phyloP scores from a whole-genome alignment of 2,329 filamentous ascomycete species.

The Aspergillus phoenicis region DNA sequence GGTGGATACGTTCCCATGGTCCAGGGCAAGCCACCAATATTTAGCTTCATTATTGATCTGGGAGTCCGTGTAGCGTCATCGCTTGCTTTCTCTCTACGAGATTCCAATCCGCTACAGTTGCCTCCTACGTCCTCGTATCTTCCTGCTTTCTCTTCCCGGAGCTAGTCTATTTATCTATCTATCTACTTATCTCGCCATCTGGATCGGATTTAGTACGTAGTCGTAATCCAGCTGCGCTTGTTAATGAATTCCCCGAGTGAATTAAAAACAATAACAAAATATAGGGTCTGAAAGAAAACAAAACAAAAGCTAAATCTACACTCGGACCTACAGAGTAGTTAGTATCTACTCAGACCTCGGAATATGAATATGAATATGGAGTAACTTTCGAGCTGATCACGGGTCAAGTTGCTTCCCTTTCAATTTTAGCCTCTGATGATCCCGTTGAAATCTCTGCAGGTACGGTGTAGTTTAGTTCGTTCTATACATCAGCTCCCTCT shows the following conservation, averaged over 20 bases:
- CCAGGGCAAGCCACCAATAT: conserved; percentile 6
- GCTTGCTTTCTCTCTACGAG: neutral
- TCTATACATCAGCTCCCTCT: neutral
- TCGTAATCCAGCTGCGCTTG: too few relatives aligned
- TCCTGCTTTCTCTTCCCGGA: too few relatives aligned
- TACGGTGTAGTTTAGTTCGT: conserved; percentile 4
- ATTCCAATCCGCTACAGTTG: neutral
- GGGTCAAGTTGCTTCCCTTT: conserved; percentile 6
- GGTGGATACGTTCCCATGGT: conserved; percentile 8
- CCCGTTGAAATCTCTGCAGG: conserved; percentile 13
- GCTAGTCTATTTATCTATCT: too few relatives aligned
- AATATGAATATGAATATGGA: too few relatives aligned
- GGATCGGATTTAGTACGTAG: too few relatives aligned
- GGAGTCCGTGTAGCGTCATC: conserved; percentile 4
- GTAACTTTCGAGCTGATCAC: neutral
- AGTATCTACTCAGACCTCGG: too few relatives aligned
- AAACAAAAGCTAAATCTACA: too few relatives aligned
- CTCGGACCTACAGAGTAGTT: too few relatives aligned
- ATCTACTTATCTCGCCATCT: too few relatives aligned
- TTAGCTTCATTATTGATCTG: conserved; percentile 8
- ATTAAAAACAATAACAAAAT: too few relatives aligned
- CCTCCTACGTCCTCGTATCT: neutral
- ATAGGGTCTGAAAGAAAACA: too few relatives aligned
- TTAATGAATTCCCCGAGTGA: too few relatives aligned
- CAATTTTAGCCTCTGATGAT: neutral